A percentile compares a stretch with the other conserved stretches of the same genome.
These are phyloP conservation scores for Citrus maxima DNA, from an alignment of 345 rosid genomes.

Conservation along the genomic window DNA sequence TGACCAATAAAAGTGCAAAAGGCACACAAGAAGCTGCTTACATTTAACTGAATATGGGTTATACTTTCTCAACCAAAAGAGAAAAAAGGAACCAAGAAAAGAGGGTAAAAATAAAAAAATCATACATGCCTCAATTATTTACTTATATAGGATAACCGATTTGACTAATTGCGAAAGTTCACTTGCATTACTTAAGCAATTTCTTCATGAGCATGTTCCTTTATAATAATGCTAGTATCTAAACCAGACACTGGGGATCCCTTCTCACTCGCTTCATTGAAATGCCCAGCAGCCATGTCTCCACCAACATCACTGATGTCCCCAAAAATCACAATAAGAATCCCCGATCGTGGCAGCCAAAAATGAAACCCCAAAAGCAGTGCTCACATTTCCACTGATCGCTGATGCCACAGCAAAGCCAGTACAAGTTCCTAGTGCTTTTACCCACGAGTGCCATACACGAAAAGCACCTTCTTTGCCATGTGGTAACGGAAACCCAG, in stretches of 20 bases:
- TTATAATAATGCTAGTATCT: too few relatives aligned
- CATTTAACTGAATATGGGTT: too few relatives aligned
- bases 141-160: background rate
- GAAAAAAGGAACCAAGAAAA: too few relatives aligned
- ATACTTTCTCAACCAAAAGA: too few relatives aligned
- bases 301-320: conserved; percentile 52
- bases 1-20: too few relatives aligned
- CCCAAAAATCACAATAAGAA: conserved; percentile 35
- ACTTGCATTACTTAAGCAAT: background rate
- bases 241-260: background rate
- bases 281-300: conserved; percentile 42
- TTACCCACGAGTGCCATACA: too few relatives aligned
- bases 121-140: background rate
- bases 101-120: background rate
- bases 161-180: background rate
- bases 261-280: conserved; percentile 15
- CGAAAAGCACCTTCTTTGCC: too few relatives aligned
- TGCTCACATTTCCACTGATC: conserved; percentile 29
- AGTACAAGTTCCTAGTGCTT: too few relatives aligned
- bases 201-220: too few relatives aligned
- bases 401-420: conserved; percentile 43
- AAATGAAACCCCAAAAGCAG: conserved; percentile 41
- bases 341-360: conserved; percentile 23
- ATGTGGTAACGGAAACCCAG: conserved; percentile 26
- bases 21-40: too few relatives aligned